phyloP scores from a whole-genome alignment of 176 grass and related monocot species.

The Hordeum marinum region DNA sequence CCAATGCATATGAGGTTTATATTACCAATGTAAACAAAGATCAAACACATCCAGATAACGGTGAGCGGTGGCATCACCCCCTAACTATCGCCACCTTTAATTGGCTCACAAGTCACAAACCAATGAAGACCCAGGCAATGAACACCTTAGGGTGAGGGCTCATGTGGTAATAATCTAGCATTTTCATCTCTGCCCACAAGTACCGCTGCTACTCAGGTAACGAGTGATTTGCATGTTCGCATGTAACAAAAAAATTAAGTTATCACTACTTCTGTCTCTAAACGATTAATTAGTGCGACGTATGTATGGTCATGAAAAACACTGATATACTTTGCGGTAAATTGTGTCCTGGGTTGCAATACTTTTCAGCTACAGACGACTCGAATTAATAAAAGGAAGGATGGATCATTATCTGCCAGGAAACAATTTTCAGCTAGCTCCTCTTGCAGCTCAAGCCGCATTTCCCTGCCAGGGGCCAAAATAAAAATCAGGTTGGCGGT shows the following conservation, averaged over 20 bases:
- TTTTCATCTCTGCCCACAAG: neutral
- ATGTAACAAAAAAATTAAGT: neutral
- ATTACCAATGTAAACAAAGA: too few relatives aligned
- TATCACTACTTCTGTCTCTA: neutral
- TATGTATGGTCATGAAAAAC: neutral
- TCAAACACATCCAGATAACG: too few relatives aligned
- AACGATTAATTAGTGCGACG: neutral
- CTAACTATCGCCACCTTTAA: too few relatives aligned
- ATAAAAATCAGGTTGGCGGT: neutral
- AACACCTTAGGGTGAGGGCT: neutral
- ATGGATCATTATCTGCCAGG: neutral
- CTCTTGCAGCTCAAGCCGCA: constrained; percentile 22
- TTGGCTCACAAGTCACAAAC: too few relatives aligned
- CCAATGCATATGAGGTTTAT: neutral
- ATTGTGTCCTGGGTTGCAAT: neutral
- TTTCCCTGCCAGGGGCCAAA: constrained; percentile 25
- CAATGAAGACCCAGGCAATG: neutral
- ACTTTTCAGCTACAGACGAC: neutral
- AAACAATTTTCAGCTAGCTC: neutral
- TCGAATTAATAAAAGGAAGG: neutral
- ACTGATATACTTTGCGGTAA: neutral
- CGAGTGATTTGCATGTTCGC: neutral
- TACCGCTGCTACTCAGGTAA: neutral
- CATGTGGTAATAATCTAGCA: neutral
- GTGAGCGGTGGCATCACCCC: too few relatives aligned